Conservation (phyloP, 768 basidiomycete species). For the Cytidiella melzeri region DNA sequence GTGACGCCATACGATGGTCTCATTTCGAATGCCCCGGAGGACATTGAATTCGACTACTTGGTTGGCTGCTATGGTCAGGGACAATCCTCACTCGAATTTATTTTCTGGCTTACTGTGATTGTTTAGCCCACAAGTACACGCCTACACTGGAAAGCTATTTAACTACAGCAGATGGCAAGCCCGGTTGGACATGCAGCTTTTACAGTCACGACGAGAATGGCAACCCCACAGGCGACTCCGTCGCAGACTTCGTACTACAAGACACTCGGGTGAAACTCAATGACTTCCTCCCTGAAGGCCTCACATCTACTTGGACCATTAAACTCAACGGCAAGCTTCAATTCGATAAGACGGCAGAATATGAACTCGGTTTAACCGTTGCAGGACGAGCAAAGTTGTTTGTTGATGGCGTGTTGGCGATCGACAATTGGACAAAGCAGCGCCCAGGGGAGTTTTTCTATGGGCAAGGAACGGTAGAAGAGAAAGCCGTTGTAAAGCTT, state of each 20-base stretch:
- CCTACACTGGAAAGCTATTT: constrained; percentile 62
- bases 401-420: constrained; percentile 48
- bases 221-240: constrained; percentile 34
- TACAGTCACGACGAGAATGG: constrained; percentile 50
- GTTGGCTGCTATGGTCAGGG: constrained; percentile 59
- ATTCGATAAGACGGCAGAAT: constrained; percentile 40
- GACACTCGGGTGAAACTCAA: constrained; percentile 64
- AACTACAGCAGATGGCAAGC: constrained; percentile 42
- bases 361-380: constrained; percentile 59
- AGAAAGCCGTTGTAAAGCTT: constrained; percentile 45
- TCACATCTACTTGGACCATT: constrained; percentile 50
- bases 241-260: constrained; percentile 42
- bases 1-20: constrained; percentile 62
- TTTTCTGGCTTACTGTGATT: background rate
- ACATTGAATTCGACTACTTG: constrained; percentile 46
- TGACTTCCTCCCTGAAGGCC: constrained; percentile 54
- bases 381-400: constrained; percentile 62
- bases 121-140: constrained; percentile 57
- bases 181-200: constrained; percentile 61
- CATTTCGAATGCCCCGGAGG: constrained; percentile 39
- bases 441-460: constrained; percentile 66
- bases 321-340: constrained; percentile 48
- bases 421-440: constrained; percentile 72
- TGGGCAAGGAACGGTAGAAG: constrained; percentile 64
- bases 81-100: background rate